These are phyloP conservation scores for Fusarium sp. DNA, from an alignment of 2,329 filamentous ascomycete genomes.

Conservation along the genomic window DNA sequence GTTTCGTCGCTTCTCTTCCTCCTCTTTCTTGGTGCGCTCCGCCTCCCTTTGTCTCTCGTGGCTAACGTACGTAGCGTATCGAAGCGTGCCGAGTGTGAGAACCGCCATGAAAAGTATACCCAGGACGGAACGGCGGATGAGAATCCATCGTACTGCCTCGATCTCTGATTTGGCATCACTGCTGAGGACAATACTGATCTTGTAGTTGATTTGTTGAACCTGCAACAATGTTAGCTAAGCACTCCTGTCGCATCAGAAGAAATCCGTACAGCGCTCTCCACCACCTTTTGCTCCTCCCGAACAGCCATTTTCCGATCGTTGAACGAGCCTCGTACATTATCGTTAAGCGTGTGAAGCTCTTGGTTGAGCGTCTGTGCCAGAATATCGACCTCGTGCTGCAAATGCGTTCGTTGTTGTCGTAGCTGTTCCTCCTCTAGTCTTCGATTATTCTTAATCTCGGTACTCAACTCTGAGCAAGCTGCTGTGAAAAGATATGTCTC, in stretches of 20 bases:
- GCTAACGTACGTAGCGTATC: conserved; percentile 66
- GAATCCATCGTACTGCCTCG: conserved; percentile 88
- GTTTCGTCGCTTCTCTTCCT: conserved; percentile 54
- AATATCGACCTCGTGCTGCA: conserved; percentile 97
- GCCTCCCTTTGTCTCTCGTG: conserved; percentile 60
- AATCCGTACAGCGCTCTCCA: conserved; percentile 76
- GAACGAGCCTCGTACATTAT: conserved; percentile 94
- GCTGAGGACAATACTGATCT: conserved; percentile 89
- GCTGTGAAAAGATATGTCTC: conserved; percentile 94
- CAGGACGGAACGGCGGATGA: conserved; percentile 69
- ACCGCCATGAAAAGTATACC: conserved; percentile 74
- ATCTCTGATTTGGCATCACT: conserved; percentile 93
- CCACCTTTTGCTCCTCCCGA: conserved; percentile 83
- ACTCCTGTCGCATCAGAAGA: neutral
- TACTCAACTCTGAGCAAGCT: conserved; percentile 89
- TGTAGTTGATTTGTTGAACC: conserved; percentile 95
- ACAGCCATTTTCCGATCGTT: conserved; percentile 95
- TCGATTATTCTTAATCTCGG: conserved; percentile 82
- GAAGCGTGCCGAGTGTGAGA: conserved; percentile 65
- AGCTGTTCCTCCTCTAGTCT: conserved; percentile 81
- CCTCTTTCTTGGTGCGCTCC: conserved; percentile 54
- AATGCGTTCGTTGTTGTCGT: conserved; percentile 80
- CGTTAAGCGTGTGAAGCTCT: conserved; percentile 81
- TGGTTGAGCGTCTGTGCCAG: conserved; percentile 84
- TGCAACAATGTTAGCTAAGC: conserved; percentile 47